Evolutionary conservation across 1,139 yeast genomes (phyloP).

Genomic region (Blastobotrys buckinghamii): DNA sequence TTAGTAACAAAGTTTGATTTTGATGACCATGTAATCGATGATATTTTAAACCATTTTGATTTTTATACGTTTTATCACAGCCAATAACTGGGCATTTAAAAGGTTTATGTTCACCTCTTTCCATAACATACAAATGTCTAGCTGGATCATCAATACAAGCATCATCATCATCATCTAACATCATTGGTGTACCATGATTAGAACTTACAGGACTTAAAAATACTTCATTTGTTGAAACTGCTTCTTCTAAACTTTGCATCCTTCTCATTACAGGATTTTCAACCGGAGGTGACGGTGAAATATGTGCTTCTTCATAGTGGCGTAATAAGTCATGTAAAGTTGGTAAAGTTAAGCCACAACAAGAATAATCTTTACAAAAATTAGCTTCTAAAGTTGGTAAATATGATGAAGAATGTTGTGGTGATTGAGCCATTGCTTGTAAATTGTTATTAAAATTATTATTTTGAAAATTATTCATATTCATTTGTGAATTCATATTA

Average conservation of each 20-base stretch:
- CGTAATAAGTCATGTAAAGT: constrained; percentile 87
- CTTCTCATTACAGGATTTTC: constrained; percentile 42
- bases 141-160: constrained; percentile 71
- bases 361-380: constrained; percentile 92
- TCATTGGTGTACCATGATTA: constrained; percentile 27
- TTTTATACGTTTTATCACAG: constrained; percentile 94
- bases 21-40: constrained; percentile 97
- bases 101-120: constrained; percentile 88
- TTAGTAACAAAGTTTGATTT: constrained; percentile 84
- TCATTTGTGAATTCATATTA: constrained; percentile 18
- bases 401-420: constrained; percentile 62
- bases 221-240: constrained; percentile 85
- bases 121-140: constrained; percentile 85
- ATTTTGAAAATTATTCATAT: constrained; percentile 28
- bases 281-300: constrained; percentile 55
- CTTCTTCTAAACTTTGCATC: constrained; percentile 43
- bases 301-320: constrained; percentile 96
- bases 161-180: constrained; percentile 39
- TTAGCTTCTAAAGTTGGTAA: constrained; percentile 91
- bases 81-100: constrained; percentile 98
- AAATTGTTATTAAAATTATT: not conserved
- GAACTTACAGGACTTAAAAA: constrained; percentile 45
- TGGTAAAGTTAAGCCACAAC: constrained; percentile 91
- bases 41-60: constrained; percentile 94
- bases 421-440: constrained; percentile 38